phyloP scores from a whole-genome alignment of 2,329 filamentous ascomycete species.

The Periconia sp. region DNA sequence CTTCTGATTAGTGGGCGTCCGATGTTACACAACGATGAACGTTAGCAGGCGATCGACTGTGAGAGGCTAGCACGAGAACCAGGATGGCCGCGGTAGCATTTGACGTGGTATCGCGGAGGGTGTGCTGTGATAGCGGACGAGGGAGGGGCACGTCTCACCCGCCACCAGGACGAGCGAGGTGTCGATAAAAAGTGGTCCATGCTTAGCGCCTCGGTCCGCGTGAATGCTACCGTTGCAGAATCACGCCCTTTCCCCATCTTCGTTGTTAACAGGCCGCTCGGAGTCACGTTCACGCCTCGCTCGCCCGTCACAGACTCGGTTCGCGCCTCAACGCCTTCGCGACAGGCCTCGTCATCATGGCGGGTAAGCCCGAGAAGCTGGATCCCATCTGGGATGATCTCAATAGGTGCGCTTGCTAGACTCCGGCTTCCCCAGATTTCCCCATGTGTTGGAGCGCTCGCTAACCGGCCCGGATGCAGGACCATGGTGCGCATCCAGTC shows the following conservation, averaged over 20 bases:
- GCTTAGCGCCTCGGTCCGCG: conserved; percentile 27
- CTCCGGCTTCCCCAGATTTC: conserved; percentile 23
- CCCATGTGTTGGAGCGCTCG: conserved; percentile 32
- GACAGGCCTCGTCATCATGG: conserved; percentile 56
- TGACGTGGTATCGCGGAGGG: conserved; percentile 36
- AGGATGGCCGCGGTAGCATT: conserved; percentile 26
- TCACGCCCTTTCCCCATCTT: conserved; percentile 34
- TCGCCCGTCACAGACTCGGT: conserved; percentile 23
- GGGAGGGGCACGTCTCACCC: conserved; percentile 28
- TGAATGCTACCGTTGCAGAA: conserved; percentile 45
- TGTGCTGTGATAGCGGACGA: conserved; percentile 25
- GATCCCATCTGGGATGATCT: conserved; percentile 72
- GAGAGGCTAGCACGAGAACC: conserved; percentile 7
- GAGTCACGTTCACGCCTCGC: conserved; percentile 41
- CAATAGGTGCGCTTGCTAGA: conserved; percentile 67
- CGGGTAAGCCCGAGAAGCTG: conserved; percentile 49
- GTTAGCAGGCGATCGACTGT: conserved; percentile 15
- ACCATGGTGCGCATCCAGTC: conserved; percentile 47
- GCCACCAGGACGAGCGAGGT: conserved; percentile 16
- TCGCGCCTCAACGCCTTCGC: conserved; percentile 25
- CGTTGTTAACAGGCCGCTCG: conserved; percentile 38
- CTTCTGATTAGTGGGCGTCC: conserved; percentile 9
- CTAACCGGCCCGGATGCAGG: conserved; percentile 48
- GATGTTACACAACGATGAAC: conserved; percentile 36
- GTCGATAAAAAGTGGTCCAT: conserved; percentile 26